phyloP scores from a whole-genome alignment of 1,139 yeast genomes.

The Suhomyces bolitotheri region DNA sequence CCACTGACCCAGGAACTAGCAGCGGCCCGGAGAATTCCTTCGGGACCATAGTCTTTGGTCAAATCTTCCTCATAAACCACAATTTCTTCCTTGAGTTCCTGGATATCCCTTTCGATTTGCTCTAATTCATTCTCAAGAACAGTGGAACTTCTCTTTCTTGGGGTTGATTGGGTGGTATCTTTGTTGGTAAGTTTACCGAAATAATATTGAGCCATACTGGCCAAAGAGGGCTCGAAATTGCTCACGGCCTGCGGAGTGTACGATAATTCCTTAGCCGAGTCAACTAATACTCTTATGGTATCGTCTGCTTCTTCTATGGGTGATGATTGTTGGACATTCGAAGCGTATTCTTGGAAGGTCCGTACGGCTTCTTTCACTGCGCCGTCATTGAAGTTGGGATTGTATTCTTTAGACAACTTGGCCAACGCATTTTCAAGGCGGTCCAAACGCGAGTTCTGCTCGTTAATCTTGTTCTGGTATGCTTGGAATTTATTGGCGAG shows the following conservation, averaged over 20 bases:
- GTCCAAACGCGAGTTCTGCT: constrained; percentile 11
- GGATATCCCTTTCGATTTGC: constrained; percentile 20
- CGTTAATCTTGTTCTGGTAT: constrained; percentile 21
- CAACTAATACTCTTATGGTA: constrained; percentile 3
- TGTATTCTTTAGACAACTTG: constrained; percentile 57
- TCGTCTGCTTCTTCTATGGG: constrained; percentile 3
- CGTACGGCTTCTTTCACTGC: constrained; percentile 78
- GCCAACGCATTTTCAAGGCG: constrained; percentile 47
- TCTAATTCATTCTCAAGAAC: constrained; percentile 5
- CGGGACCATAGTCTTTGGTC: constrained; percentile 56
- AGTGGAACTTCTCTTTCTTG: constrained; percentile 1
- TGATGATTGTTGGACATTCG: constrained; percentile 33
- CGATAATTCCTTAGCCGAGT: constrained; percentile 3
- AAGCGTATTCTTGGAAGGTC: constrained; percentile 55
- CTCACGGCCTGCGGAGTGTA: neutral
- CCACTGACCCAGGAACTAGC: constrained; percentile 49
- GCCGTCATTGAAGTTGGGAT: constrained; percentile 87
- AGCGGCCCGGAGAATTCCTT: constrained; percentile 63
- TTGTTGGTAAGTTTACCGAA: constrained; percentile 13
- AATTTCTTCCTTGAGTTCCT: constrained; percentile 20
- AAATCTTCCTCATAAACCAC: constrained; percentile 38
- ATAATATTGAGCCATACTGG: constrained; percentile 30
- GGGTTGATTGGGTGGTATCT: neutral
- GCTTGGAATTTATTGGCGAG: constrained; percentile 8
- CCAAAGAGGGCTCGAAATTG: constrained; percentile 22